A percentile compares a stretch with the other conserved stretches of the same genome.
phyloP scores from a whole-genome alignment of 306 rosid genomes.

The Hippophae tibetana region DNA sequence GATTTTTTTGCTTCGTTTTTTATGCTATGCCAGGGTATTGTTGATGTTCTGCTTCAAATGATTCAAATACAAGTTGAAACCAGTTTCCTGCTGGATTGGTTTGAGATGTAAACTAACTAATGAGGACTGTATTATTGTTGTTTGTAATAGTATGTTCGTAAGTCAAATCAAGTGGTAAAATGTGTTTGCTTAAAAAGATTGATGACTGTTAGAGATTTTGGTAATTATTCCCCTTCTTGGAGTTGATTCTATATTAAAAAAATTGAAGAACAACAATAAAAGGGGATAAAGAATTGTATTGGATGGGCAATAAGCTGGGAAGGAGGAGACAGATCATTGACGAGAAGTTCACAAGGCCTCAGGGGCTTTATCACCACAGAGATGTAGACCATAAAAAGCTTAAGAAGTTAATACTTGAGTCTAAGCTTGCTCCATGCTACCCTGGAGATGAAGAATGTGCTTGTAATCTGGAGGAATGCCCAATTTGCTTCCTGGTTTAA shows the following conservation, averaged over 20 bases:
- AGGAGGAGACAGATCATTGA: conserved; percentile 88
- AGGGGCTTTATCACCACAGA: conserved; percentile 90
- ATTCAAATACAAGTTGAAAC: neutral
- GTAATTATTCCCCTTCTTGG: conserved; percentile 16
- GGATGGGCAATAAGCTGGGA: conserved; percentile 97
- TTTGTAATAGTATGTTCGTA: conserved; percentile 12
- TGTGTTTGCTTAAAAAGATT: conserved; percentile 11
- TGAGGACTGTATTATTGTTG: neutral
- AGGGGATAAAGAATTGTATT: conserved; percentile 16
- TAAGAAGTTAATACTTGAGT: conserved; percentile 84
- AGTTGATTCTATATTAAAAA: conserved; percentile 26
- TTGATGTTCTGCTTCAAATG: conserved; percentile 7
- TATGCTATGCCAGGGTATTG: conserved; percentile 17
- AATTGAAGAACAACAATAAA: conserved; percentile 16
- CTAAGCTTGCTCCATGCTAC: conserved; percentile 94
- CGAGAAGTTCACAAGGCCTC: conserved; percentile 88
- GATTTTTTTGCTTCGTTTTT: neutral
- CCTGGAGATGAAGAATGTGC: conserved; percentile 81
- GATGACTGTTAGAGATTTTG: conserved; percentile 17
- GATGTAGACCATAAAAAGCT: conserved; percentile 99
- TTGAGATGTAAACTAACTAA: conserved; percentile 2
- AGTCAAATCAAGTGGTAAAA: conserved; percentile 6
- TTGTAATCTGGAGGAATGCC: conserved; percentile 84
- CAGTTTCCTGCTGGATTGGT: neutral
- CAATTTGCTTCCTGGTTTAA: conserved; percentile 92